A percentile compares a stretch with the other conserved stretches of the same genome.
Conservation (phyloP, 176 grass and related monocot genomes). For the Triticum timopheevii region DNA sequence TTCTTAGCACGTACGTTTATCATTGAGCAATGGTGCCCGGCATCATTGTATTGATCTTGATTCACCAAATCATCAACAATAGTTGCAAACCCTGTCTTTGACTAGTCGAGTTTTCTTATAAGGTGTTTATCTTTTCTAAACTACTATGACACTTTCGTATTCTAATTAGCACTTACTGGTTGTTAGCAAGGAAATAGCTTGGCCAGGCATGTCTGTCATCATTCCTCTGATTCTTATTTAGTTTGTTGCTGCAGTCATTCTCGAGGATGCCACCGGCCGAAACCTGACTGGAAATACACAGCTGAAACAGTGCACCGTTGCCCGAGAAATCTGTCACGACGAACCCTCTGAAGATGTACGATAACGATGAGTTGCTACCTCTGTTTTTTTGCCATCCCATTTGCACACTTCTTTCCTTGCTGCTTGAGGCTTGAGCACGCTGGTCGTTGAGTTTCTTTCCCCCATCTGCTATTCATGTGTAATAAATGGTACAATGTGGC, state of each 20-base stretch:
- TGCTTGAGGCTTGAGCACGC: background rate
- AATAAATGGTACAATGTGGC: conserved; percentile 27
- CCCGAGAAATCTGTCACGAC: background rate
- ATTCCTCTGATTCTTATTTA: background rate
- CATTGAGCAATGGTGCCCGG: background rate
- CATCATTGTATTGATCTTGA: background rate
- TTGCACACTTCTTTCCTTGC: background rate
- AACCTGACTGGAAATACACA: background rate
- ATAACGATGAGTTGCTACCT: background rate
- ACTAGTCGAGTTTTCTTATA: background rate
- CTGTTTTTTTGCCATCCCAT: background rate
- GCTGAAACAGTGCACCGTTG: background rate
- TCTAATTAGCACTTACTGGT: background rate
- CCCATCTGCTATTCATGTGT: background rate
- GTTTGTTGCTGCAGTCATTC: conserved; percentile 31
- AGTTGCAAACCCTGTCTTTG: background rate
- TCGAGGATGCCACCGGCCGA: background rate
- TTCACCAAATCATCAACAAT: background rate
- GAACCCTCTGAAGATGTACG: conserved; percentile 4
- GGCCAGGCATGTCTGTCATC: background rate
- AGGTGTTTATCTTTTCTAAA: background rate
- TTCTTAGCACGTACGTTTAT: background rate
- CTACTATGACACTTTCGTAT: background rate
- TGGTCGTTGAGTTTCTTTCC: conserved; percentile 1
- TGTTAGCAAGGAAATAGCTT: background rate